phyloP scores from a whole-genome alignment of 768 basidiomycete genomes.

The Stropharia rugosoannulata region DNA sequence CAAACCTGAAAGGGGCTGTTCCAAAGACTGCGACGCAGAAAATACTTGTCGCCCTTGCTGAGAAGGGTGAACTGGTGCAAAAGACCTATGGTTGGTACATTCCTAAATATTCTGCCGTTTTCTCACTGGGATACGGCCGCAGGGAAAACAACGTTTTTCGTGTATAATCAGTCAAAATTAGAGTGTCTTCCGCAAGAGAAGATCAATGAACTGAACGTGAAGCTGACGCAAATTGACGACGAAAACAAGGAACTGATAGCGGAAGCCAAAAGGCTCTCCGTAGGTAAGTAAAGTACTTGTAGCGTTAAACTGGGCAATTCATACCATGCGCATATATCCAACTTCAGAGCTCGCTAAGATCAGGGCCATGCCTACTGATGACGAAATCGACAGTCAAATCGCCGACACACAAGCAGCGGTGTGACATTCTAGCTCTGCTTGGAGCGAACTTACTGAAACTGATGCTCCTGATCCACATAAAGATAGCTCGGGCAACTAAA shows the following conservation, averaged over 20 bases:
- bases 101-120: background rate
- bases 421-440: slow-evolving; percentile 10
- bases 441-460: background rate
- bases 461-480: slow-evolving; percentile 10
- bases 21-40: slow-evolving; percentile 85
- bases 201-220: slow-evolving; percentile 57
- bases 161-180: slow-evolving; percentile 76
- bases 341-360: slow-evolving; percentile 62
- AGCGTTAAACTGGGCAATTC: slow-evolving; percentile 4
- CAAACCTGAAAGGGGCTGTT: slow-evolving; percentile 88
- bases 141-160: slow-evolving; percentile 89
- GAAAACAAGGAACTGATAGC: slow-evolving; percentile 51
- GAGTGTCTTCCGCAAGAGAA: slow-evolving; percentile 63
- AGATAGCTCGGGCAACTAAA: slow-evolving; percentile 50
- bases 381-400: slow-evolving; percentile 58
- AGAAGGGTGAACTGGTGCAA: slow-evolving; percentile 78
- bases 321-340: slow-evolving; percentile 9
- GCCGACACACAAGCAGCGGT: slow-evolving; percentile 54
- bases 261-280: slow-evolving; percentile 48
- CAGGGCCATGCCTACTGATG: slow-evolving; percentile 67
- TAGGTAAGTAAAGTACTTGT: slow-evolving; percentile 33
- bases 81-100: slow-evolving; percentile 72
- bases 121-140: slow-evolving; percentile 13
- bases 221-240: slow-evolving; percentile 57
- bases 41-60: slow-evolving; percentile 78